A percentile compares a stretch with the other conserved stretches of the same genome.
These are phyloP conservation scores for Magnaporthales sp. DNA, from an alignment of 2,329 filamentous ascomycete species.

Conservation along the genomic window DNA sequence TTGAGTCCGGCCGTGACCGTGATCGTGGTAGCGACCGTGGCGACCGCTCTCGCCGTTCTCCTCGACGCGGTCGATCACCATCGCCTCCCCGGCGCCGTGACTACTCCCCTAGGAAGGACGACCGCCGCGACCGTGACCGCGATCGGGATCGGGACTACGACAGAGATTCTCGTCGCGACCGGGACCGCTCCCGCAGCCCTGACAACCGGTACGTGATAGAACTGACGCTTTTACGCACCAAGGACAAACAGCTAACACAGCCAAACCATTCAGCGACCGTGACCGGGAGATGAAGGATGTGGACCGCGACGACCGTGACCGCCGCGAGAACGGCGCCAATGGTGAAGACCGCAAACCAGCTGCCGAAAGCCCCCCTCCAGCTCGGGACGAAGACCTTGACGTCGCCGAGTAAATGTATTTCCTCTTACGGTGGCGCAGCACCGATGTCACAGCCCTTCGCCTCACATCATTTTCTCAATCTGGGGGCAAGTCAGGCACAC, in stretches of 20 bases:
- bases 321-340: conserved; percentile 69
- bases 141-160: conserved; percentile 63
- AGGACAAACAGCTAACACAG: background rate
- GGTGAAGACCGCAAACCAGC: conserved; percentile 76
- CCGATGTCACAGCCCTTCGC: too few relatives aligned
- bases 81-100: conserved; percentile 75
- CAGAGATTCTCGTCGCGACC: conserved; percentile 58
- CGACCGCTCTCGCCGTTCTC: conserved; percentile 39
- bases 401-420: conserved; percentile 61
- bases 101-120: conserved; percentile 83
- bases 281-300: conserved; percentile 48
- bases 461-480: background rate
- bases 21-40: conserved; percentile 26
- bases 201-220: conserved; percentile 41
- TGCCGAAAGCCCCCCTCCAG: conserved; percentile 70
- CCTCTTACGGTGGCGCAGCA: background rate
- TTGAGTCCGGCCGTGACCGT: conserved; percentile 81
- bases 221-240: too few relatives aligned
- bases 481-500: conserved; percentile 3
- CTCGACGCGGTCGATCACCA: conserved; percentile 58
- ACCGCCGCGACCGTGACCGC: conserved; percentile 67
- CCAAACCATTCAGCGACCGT: conserved; percentile 29
- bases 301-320: conserved; percentile 63
- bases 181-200: conserved; percentile 65
- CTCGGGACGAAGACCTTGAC: conserved; percentile 82